These are phyloP conservation scores for Trichoderma citrinoviride DNA, from an alignment of 2,329 filamentous ascomycete genomes.

Conservation along the genomic window DNA sequence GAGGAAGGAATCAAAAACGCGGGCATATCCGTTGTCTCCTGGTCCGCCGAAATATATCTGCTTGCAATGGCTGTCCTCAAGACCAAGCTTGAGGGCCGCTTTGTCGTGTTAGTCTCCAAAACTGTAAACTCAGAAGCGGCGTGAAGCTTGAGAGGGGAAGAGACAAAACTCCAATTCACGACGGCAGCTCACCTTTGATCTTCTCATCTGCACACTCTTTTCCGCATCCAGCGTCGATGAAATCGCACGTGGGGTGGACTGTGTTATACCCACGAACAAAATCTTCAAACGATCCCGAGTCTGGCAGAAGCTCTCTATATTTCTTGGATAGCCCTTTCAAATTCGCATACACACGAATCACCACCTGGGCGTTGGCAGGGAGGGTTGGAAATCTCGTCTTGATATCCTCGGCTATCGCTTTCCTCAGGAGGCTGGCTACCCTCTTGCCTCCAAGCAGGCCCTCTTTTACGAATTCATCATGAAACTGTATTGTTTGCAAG, in stretches of 20 bases:
- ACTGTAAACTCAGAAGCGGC: background rate
- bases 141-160: background rate
- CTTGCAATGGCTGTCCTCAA: constrained; percentile 40
- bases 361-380: constrained; percentile 29
- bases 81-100: constrained; percentile 35
- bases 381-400: constrained; percentile 14
- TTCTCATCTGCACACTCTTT: constrained; percentile 45
- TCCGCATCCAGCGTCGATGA: constrained; percentile 42
- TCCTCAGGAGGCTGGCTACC: constrained; percentile 30
- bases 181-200: constrained; percentile 35
- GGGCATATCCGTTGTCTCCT: constrained; percentile 43
- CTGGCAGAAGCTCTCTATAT: constrained; percentile 34
- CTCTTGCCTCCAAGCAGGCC: constrained; percentile 34
- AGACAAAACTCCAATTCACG: background rate
- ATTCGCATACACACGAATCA: constrained; percentile 41
- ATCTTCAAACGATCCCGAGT: constrained; percentile 29
- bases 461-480: constrained; percentile 32
- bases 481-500: constrained; percentile 30
- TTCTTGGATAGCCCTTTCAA: constrained; percentile 35
- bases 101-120: background rate
- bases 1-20: constrained; percentile 36
- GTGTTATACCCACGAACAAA: constrained; percentile 45
- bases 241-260: constrained; percentile 37
- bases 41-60: constrained; percentile 43
- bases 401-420: constrained; percentile 26